Base-by-base conservation (phyloP, 1,284 basidiomycete genomes). In the Boletus smithii region DNA sequence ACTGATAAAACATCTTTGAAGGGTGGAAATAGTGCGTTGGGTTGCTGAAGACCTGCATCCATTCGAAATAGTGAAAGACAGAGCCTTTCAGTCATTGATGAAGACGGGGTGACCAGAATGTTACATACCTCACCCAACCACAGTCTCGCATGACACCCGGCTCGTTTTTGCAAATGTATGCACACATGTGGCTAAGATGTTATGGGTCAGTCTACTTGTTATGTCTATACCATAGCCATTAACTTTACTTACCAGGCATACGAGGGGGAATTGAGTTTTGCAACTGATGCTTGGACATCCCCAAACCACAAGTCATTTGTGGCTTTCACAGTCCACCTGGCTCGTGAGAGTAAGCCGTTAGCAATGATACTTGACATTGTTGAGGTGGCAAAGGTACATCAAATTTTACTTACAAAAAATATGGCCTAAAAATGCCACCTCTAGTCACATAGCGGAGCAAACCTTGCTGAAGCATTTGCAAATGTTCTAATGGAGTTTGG, bases 301-400 rank as follows among this genome's bases (percentile, higher is more conserved):
- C 24, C 16, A 7, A 54, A 54, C 30, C 50, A 54, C 29, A 37
- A 37, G n/a, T n/a, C 27, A 5, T 44, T 44, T 37, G 35, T 44
- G 27, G 43, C 27, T 0, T 3, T 44, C 8, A 43, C 32, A 10
- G 17, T 27, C 8, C 32, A 43, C 7, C 42, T 43, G 16, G 11
- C 6, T 0, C 7, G 20, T 5, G 6, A 43, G 23, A 32, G 42
- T 3, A 35, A 27, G 24, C 24, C 23, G 10, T n/a, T 34, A 1
- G 1, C 16, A 5, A 6, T 43, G 7, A n/a, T 35, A 2, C 32
- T 35, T 1, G 24, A 43, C 9, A n/a, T 34, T 3, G 14, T 35
- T 13, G 17, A 43, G 17, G 23, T 43, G 13, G 17, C 17, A 3
- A 34, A 27, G 16, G 42, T 35, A 10, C 2, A n/a, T 24, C 9